phyloP scores from a whole-genome alignment of 2,329 filamentous ascomycete species.

The Albifimbria verrucaria region DNA sequence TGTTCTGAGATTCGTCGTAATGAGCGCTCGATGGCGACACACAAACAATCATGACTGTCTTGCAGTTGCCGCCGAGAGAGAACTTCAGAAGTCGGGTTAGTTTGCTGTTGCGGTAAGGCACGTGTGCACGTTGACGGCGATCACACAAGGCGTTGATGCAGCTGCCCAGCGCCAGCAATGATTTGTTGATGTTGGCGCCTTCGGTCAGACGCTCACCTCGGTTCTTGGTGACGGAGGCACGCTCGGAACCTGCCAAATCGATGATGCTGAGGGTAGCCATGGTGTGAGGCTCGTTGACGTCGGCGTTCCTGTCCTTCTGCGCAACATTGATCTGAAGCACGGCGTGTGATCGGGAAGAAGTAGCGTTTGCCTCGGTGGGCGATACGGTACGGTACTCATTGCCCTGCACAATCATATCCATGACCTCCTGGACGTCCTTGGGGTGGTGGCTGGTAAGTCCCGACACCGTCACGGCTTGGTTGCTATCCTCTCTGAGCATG shows the following conservation, averaged over 20 bases:
- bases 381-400: conserved; percentile 96
- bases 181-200: conserved; percentile 99
- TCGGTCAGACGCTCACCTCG: conserved; percentile 86
- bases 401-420: conserved; percentile 97
- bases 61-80: conserved; percentile 95
- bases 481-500: conserved; percentile 91
- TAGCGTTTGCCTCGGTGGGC: conserved; percentile 94
- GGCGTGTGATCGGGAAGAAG: conserved; percentile 93
- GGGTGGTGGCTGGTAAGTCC: conserved; percentile 90
- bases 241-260: conserved; percentile 91
- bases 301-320: conserved; percentile 89
- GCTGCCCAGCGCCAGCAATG: conserved; percentile 85
- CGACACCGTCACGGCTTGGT: conserved; percentile 86
- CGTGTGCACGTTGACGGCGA: conserved; percentile 83
- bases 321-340: conserved; percentile 96
- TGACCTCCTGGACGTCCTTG: conserved; percentile 89
- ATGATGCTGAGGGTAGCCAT: conserved; percentile 99
- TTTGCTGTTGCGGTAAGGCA: conserved; percentile 97
- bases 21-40: conserved; percentile 95
- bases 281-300: conserved; percentile 90
- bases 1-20: conserved; percentile 98
- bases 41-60: conserved; percentile 99
- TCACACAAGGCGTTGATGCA: conserved; percentile 99
- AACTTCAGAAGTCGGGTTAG: conserved; percentile 94
- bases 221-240: conserved; percentile 95